These are phyloP conservation scores for Cladosporium sp. DNA, from an alignment of 2,329 filamentous ascomycete species.

Conservation along the genomic window DNA sequence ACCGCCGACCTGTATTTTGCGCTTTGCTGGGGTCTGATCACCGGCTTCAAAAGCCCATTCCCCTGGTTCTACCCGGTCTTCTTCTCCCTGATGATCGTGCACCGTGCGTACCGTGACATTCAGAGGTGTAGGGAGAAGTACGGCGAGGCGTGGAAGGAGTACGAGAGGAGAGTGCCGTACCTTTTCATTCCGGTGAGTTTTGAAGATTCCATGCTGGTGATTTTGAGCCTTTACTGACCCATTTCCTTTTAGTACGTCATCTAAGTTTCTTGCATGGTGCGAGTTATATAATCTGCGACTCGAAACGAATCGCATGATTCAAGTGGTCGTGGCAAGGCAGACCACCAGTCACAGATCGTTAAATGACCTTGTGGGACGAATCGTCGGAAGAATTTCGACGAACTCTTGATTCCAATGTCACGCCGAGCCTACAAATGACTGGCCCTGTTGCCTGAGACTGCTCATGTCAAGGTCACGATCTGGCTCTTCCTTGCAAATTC, in stretches of 20 bases:
- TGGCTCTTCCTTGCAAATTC: too few relatives aligned
- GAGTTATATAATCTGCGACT: neutral
- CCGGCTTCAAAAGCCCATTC: slow-evolving; percentile 77
- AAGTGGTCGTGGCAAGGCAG: neutral
- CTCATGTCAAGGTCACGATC: too few relatives aligned
- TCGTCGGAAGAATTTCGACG: neutral
- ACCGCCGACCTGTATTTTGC: slow-evolving; percentile 79
- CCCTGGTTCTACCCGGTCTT: slow-evolving; percentile 89
- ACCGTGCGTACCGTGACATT: slow-evolving; percentile 75
- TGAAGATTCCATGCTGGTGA: neutral
- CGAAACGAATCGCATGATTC: neutral
- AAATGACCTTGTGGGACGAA: neutral
- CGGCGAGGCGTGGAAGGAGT: slow-evolving; percentile 79
- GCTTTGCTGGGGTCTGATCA: slow-evolving; percentile 76
- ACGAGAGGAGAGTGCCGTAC: slow-evolving; percentile 77
- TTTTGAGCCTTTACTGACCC: neutral
- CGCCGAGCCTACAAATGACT: too few relatives aligned
- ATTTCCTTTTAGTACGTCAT: neutral
- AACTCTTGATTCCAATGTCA: too few relatives aligned
- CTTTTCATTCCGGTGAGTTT: slow-evolving; percentile 70
- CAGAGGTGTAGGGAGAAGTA: slow-evolving; percentile 76
- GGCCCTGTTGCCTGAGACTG: too few relatives aligned
- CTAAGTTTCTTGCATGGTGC: neutral
- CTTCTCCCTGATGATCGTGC: slow-evolving; percentile 77
- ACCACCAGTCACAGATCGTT: neutral